Evolutionary conservation across 768 basidiomycete genomes (phyloP).

Genomic region (Lentinula raphanica): DNA sequence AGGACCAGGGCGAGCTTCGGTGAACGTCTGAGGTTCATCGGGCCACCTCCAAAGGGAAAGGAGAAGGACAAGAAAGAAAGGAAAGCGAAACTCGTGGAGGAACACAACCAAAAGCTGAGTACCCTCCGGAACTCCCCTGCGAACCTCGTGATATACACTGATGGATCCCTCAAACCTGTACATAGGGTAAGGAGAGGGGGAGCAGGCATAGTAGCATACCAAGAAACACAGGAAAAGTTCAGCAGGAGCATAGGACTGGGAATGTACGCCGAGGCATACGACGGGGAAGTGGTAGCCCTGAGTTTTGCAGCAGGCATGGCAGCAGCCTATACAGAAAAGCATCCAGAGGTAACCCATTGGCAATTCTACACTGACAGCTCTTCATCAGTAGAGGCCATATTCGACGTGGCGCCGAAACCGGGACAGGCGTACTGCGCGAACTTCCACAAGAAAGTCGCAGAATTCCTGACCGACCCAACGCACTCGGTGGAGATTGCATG

Average conservation of each 20-base stretch:
- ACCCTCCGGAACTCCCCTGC: neutral
- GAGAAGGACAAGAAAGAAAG: neutral
- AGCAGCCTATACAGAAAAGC: neutral
- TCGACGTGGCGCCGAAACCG: neutral
- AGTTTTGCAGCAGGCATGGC: neutral
- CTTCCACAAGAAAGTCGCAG: neutral
- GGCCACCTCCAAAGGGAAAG: neutral
- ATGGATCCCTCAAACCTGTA: neutral
- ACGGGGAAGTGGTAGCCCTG: neutral
- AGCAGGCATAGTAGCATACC: neutral
- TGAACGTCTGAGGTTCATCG: neutral
- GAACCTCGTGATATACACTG: neutral
- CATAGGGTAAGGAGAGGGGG: neutral
- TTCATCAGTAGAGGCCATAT: neutral
- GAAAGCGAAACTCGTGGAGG: neutral
- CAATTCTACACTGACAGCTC: neutral
- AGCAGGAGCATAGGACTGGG: neutral
- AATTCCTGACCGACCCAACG: neutral
- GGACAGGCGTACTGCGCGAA: neutral
- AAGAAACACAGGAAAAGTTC: neutral
- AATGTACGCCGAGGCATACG: neutral
- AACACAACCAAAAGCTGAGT: neutral
- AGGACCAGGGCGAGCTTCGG: neutral
- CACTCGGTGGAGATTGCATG: slow-evolving; percentile 1
- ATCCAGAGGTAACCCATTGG: neutral